Percentiles rank a stretch among this genome's conserved stretches.
Conservation (phyloP, 495 filamentous ascomycete genomes). For the Hyaloscypha finlandica region DNA sequence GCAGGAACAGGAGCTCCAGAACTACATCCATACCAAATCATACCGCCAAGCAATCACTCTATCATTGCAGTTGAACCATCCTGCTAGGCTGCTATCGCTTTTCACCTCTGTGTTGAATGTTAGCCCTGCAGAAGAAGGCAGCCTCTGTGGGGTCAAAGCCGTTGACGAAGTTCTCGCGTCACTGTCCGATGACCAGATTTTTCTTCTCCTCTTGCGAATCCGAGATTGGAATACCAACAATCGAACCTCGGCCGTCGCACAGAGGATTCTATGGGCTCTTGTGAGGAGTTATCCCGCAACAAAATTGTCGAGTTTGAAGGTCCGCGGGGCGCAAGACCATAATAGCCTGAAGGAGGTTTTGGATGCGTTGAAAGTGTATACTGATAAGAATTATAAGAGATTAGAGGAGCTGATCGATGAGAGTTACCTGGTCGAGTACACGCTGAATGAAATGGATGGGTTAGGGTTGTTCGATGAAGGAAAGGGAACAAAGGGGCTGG, state of each 20-base stretch:
- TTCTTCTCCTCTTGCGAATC: conserved; percentile 71
- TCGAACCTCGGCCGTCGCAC: conserved; percentile 79
- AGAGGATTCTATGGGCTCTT: conserved; percentile 79
- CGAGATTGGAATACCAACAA: conserved; percentile 98
- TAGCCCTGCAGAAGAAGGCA: conserved; percentile 57
- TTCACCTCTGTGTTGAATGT: conserved; percentile 73
- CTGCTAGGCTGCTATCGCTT: conserved; percentile 76
- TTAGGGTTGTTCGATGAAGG: conserved; percentile 26
- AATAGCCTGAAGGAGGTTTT: conserved; percentile 79
- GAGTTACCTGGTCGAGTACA: conserved; percentile 91
- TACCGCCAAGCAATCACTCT: conserved; percentile 92
- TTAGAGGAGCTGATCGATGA: conserved; percentile 91
- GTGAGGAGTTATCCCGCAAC: conserved; percentile 75
- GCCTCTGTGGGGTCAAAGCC: conserved; percentile 69
- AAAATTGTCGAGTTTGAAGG: conserved; percentile 58
- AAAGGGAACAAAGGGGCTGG: background rate
- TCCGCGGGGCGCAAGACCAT: conserved; percentile 63
- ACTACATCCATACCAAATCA: conserved; percentile 80
- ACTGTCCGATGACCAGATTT: conserved; percentile 83
- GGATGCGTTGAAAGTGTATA: conserved; percentile 81
- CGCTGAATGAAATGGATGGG: conserved; percentile 81
- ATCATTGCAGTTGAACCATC: conserved; percentile 90
- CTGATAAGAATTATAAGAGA: conserved; percentile 85
- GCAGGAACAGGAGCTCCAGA: conserved; percentile 89
- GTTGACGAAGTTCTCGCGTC: conserved; percentile 82